Conservation (phyloP, 495 filamentous ascomycete genomes). For the Schizothecium vesticola region DNA sequence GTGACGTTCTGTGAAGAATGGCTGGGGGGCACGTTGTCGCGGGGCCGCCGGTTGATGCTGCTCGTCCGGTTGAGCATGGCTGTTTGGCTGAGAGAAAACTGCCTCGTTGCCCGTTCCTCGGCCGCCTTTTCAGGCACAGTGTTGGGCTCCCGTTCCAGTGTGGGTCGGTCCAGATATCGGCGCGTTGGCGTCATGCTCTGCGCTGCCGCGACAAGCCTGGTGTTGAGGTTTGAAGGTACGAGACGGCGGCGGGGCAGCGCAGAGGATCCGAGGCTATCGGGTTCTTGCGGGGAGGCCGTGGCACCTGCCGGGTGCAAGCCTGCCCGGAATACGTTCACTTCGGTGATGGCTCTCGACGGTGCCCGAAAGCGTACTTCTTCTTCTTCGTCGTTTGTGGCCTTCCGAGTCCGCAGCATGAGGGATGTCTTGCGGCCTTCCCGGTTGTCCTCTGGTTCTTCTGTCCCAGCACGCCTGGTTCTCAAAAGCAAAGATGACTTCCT, state of each 20-base stretch:
- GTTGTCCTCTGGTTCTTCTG: conserved; percentile 45
- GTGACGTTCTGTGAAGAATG: conserved; percentile 6
- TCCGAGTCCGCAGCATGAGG: conserved; percentile 34
- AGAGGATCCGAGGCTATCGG: conserved; percentile 27
- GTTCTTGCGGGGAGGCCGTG: conserved; percentile 26
- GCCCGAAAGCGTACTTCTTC: conserved; percentile 47
- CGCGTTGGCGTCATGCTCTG: conserved; percentile 27
- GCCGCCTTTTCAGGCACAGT: conserved; percentile 32
- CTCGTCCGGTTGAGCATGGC: conserved; percentile 37
- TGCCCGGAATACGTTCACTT: conserved; percentile 39
- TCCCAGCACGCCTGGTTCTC: conserved; percentile 40
- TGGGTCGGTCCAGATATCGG: conserved; percentile 45
- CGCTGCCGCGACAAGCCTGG: conserved; percentile 29
- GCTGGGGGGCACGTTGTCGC: conserved; percentile 34
- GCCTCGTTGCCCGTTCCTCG: conserved; percentile 40
- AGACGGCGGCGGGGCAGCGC: conserved; percentile 41
- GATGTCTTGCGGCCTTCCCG: conserved; percentile 37
- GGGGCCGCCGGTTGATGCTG: conserved; percentile 37
- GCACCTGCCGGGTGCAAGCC: conserved; percentile 29
- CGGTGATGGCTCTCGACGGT: conserved; percentile 53
- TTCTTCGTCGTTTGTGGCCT: conserved; percentile 39
- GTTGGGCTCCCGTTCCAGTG: conserved; percentile 35
- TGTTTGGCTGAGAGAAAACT: conserved; percentile 36
- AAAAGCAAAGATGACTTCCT: conserved; percentile 42
- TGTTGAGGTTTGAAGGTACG: conserved; percentile 33